Conservation (phyloP, 148 eudicot species). For the Mesembryanthemum crystallinum region DNA sequence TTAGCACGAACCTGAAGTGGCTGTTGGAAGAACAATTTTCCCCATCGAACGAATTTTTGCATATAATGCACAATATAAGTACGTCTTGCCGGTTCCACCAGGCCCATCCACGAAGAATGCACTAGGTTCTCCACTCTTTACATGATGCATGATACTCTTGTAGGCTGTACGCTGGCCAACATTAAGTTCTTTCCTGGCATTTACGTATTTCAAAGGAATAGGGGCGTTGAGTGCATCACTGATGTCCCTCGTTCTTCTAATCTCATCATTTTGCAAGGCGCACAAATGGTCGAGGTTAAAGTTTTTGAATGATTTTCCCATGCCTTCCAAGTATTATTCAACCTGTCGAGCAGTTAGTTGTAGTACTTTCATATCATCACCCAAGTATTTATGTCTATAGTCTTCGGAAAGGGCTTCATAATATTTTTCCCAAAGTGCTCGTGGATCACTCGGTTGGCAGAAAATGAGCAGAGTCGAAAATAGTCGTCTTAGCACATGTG, state of each 20-base stretch:
- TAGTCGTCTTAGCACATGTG: not conserved
- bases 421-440: not conserved
- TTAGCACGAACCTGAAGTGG: not conserved
- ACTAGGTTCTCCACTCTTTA: not conserved
- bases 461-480: not conserved
- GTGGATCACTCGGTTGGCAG: not conserved
- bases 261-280: not conserved
- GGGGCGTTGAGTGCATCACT: not conserved
- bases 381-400: too few relatives aligned
- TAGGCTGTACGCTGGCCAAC: not conserved
- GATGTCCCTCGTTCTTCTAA: not conserved
- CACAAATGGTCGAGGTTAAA: too few relatives aligned
- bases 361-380: too few relatives aligned
- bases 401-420: too few relatives aligned
- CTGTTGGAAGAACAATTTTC: not conserved
- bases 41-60: not conserved
- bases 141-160: not conserved
- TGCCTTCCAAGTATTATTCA: too few relatives aligned
- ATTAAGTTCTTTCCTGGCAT: too few relatives aligned
- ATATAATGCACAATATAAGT: not conserved
- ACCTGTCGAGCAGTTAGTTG: too few relatives aligned
- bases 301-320: too few relatives aligned
- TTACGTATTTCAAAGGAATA: not conserved
- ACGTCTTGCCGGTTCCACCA: not conserved
- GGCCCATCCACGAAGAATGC: not conserved